phyloP scores from a whole-genome alignment of 2,329 filamentous ascomycete genomes.

The Pestalotiopsis sp. region DNA sequence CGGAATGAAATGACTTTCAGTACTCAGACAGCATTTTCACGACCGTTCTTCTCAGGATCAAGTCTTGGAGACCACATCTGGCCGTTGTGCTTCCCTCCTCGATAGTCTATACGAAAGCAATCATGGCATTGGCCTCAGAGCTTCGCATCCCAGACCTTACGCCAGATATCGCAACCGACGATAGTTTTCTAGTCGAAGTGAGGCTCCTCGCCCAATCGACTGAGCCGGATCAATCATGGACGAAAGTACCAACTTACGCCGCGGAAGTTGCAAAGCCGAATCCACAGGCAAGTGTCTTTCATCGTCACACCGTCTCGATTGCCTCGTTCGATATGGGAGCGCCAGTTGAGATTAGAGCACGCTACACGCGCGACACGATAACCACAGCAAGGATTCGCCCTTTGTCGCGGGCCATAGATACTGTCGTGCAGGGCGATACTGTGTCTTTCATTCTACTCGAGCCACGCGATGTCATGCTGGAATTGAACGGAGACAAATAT shows the following conservation, averaged over 20 bases:
- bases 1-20: fast-evolving
- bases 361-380: background rate
- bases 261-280: background rate
- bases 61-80: too few relatives aligned
- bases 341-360: background rate
- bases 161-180: background rate
- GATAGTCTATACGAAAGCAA: background rate
- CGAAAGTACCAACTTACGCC: background rate
- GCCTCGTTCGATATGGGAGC: background rate
- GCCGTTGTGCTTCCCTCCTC: too few relatives aligned
- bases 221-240: background rate
- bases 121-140: background rate
- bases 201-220: background rate
- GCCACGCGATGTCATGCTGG: background rate
- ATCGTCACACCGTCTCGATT: background rate
- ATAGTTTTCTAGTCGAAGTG: background rate
- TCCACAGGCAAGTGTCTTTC: background rate
- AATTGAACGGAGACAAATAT: background rate
- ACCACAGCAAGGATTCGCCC: background rate
- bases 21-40: background rate
- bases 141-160: background rate
- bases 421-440: background rate
- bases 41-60: too few relatives aligned
- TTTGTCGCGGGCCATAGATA: background rate
- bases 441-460: background rate